These are phyloP conservation scores for Rubroshorea leprosula DNA, from an alignment of 345 rosid species.

Conservation along the genomic window DNA sequence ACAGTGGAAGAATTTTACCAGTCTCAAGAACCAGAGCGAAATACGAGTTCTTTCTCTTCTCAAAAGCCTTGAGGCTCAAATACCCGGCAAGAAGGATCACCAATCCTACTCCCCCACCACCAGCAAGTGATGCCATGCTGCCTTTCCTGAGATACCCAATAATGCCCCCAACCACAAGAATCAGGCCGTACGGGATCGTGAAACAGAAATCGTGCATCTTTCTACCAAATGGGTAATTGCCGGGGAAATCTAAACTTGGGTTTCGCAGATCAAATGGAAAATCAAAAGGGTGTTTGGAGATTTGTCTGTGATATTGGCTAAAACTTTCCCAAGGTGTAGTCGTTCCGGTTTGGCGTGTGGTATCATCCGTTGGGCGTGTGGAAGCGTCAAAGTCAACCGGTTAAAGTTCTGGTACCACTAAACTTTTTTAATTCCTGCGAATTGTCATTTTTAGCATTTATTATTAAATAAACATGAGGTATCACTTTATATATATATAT, in stretches of 20 bases:
- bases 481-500: too few species aligned
- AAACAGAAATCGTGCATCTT: constrained; percentile 94
- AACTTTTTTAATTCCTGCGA: too few species aligned
- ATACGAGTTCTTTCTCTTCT: constrained; percentile 59
- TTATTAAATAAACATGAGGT: too few species aligned
- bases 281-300: constrained; percentile 2
- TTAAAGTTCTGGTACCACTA: too few species aligned
- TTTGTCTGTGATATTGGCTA: not conserved
- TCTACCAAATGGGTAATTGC: constrained; percentile 6
- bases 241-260: not conserved
- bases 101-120: constrained; percentile 75
- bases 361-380: too few species aligned
- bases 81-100: constrained; percentile 76
- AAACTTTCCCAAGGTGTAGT: not conserved
- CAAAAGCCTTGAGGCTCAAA: constrained; percentile 81
- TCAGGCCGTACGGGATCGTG: constrained; percentile 90
- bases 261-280: constrained; percentile 11
- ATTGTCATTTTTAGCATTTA: too few species aligned
- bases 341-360: constrained; percentile 14
- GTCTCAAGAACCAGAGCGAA: constrained; percentile 65
- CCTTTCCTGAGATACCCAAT: constrained; percentile 72
- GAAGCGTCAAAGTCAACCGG: too few species aligned
- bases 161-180: constrained; percentile 75
- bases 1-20: constrained; percentile 31
- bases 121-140: constrained; percentile 72